These are phyloP conservation scores for Vitis hybrid DNA, from an alignment of 177 flowering plant species.

Conservation along the genomic window DNA sequence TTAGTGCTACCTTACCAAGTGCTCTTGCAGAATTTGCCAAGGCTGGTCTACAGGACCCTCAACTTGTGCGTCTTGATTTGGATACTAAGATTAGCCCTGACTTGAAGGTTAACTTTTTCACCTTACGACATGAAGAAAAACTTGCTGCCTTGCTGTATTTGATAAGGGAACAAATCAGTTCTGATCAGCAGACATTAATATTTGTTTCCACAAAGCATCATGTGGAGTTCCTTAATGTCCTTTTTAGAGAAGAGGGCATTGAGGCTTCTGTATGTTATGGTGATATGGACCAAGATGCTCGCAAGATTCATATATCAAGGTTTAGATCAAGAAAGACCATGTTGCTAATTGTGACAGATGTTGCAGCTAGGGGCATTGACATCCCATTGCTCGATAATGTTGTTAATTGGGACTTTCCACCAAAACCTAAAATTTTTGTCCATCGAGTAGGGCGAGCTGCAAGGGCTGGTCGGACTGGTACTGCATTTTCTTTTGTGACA, in stretches of 20 bases:
- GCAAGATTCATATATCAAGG: conserved; percentile 76
- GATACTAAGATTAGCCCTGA: conserved; percentile 93
- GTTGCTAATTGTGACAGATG: conserved; percentile 90
- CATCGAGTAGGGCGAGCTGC: conserved; percentile 98
- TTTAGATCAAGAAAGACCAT: conserved; percentile 89
- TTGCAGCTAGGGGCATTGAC: conserved; percentile 98
- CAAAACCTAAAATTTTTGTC: conserved; percentile 93
- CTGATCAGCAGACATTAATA: conserved; percentile 79
- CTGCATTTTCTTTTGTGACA: conserved; percentile 86
- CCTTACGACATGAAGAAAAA: conserved; percentile 87
- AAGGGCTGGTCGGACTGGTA: conserved; percentile 91
- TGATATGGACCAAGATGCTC: conserved; percentile 99
- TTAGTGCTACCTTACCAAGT: conserved; percentile 96
- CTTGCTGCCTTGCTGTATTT: conserved; percentile 79
- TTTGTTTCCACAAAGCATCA: conserved; percentile 98
- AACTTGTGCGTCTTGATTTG: conserved; percentile 85
- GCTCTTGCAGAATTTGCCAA: conserved; percentile 97
- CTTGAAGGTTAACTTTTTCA: conserved; percentile 71
- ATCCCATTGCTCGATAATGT: conserved; percentile 98
- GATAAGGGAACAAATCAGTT: conserved; percentile 74
- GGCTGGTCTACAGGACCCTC: conserved; percentile 94
- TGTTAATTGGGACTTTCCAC: conserved; percentile 94
- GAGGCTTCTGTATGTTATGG: conserved; percentile 95
- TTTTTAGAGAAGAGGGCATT: conserved; percentile 77
- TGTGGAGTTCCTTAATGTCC: conserved; percentile 71